phyloP scores from a whole-genome alignment of 495 filamentous ascomycete species.

The Xylaria nigripes region DNA sequence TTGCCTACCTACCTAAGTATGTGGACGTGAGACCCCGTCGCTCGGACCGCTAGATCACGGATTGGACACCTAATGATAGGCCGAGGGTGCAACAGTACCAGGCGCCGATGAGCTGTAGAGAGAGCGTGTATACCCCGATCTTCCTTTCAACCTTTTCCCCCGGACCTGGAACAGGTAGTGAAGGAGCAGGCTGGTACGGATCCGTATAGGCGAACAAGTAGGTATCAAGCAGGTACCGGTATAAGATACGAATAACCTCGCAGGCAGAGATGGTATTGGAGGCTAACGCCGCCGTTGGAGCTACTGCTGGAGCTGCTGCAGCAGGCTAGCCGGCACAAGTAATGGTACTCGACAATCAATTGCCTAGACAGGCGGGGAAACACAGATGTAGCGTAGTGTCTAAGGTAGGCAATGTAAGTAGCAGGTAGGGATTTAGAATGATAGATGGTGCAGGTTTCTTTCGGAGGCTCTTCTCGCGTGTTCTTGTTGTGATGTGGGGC shows the following conservation, averaged over 20 bases:
- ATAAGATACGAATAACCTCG: not conserved
- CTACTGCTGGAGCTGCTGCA: not conserved
- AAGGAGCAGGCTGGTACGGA: no score
- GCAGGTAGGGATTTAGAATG: not conserved
- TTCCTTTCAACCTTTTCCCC: not conserved
- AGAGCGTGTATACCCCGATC: not conserved
- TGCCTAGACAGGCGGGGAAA: conserved; percentile 5
- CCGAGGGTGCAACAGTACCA: conserved; percentile 4
- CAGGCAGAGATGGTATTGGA: not conserved
- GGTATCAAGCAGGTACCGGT: not conserved
- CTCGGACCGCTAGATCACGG: conserved; percentile 7
- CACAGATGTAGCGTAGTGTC: no score
- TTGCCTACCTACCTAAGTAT: not conserved
- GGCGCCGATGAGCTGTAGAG: conserved; percentile 5
- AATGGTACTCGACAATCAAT: conserved; percentile 10
- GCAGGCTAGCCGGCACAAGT: conserved; percentile 3
- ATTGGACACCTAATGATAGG: not conserved
- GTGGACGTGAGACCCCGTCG: conserved; percentile 6
- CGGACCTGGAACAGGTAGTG: not conserved
- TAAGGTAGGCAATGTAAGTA: not conserved
- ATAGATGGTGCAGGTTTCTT: no score
- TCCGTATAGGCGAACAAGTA: no score
- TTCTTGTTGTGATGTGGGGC: no score
- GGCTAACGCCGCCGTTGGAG: conserved; percentile 9
- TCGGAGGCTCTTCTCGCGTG: no score